Evolutionary conservation across 1,284 basidiomycete species (phyloP).

Genomic region (Moesziomyces globuligerus): DNA sequence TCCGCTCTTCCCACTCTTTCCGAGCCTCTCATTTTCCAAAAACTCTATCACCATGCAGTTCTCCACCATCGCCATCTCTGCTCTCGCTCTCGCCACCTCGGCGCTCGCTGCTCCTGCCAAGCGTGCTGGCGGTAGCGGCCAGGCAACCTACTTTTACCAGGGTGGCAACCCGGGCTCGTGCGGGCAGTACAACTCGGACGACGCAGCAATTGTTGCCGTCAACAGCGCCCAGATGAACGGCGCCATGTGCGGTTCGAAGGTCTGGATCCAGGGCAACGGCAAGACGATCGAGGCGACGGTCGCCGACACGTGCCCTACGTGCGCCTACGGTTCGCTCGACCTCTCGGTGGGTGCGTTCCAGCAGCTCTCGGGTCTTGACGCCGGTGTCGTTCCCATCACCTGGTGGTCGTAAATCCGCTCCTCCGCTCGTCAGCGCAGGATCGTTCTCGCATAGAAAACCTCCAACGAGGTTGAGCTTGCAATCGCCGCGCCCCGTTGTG

Average conservation of each 20-base stretch:
- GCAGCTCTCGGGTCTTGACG: constrained; percentile 26
- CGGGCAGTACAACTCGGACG: constrained; percentile 53
- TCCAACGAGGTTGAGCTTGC: not conserved
- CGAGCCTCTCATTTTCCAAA: not conserved
- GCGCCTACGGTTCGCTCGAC: constrained; percentile 45
- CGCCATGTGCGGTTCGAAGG: constrained; percentile 31
- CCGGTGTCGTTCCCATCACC: constrained; percentile 38
- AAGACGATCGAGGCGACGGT: constrained; percentile 45
- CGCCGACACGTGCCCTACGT: constrained; percentile 54
- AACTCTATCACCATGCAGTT: constrained; percentile 45
- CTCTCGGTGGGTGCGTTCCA: constrained; percentile 54
- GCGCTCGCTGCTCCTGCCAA: constrained; percentile 40
- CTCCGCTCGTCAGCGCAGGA: too few relatives aligned
- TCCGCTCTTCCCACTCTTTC: not conserved
- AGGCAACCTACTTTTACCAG: constrained; percentile 59
- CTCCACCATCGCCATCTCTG: constrained; percentile 40
- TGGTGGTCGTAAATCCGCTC: constrained; percentile 32
- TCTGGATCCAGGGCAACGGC: constrained; percentile 39
- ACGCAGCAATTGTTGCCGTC: constrained; percentile 29
- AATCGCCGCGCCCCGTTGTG: constrained; percentile 17
- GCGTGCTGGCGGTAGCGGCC: constrained; percentile 28
- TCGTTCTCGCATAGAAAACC: too few relatives aligned
- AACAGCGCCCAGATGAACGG: constrained; percentile 41
- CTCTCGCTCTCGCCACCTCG: constrained; percentile 33
- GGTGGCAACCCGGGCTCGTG: constrained; percentile 57